Percentiles rank a stretch among this genome's conserved stretches.
phyloP scores from a whole-genome alignment of 371 early-diverging fungal genomes.

The Circinella minor region DNA sequence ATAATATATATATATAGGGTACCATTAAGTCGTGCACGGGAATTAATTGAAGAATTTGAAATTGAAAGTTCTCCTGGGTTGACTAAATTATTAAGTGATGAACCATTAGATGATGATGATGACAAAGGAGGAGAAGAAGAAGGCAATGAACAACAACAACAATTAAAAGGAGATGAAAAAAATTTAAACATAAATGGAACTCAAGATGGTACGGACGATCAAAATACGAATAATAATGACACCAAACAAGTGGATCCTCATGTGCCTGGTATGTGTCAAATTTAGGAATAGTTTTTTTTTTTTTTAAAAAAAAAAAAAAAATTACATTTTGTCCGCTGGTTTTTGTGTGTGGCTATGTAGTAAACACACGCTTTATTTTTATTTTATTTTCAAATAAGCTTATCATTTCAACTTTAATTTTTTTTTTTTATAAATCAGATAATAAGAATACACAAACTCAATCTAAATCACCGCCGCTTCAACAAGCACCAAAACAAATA shows the following conservation, averaged over 20 bases:
- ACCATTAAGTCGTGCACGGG: constrained; percentile 53
- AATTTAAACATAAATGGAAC: too few species aligned
- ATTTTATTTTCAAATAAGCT: too few species aligned
- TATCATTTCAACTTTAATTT: background rate
- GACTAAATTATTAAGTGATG: constrained; percentile 50
- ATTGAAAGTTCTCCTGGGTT: constrained; percentile 51
- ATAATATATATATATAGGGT: constrained; percentile 38
- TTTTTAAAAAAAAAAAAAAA: too few species aligned
- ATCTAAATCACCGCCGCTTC: background rate
- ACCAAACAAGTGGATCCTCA: background rate
- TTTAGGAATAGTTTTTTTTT: background rate
- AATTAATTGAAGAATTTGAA: constrained; percentile 54
- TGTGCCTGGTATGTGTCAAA: background rate
- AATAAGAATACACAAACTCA: background rate
- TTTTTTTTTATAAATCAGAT: constrained; percentile 1
- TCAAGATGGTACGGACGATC: too few species aligned
- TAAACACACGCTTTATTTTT: too few species aligned
- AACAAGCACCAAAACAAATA: constrained; percentile 11
- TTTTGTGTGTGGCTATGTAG: too few species aligned
- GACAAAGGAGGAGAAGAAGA: background rate
- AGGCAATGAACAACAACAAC: background rate
- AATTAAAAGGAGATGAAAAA: too few species aligned
- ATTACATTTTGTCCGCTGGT: too few species aligned
- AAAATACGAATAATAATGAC: background rate
- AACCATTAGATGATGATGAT: constrained; percentile 29